Base-by-base conservation (phyloP, 1,284 basidiomycete genomes). In the Clitocybe nebularis region DNA sequence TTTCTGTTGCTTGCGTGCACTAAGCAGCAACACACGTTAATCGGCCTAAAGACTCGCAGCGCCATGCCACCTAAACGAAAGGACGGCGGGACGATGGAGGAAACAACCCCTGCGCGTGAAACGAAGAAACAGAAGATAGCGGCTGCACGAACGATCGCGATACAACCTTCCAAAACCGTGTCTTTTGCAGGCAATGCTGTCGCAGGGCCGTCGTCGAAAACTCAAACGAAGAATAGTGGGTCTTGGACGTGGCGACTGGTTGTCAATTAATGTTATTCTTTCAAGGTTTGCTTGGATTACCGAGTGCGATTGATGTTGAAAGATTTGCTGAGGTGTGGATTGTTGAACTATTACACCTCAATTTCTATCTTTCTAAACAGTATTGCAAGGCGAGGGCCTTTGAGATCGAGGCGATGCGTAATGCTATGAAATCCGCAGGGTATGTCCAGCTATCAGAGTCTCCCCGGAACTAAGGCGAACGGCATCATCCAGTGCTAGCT, bases 381-480 rank as follows among this genome's bases (percentile, higher is more conserved):
- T 7, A 24, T 40, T 21, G 25, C 4, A 48, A 94, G 90, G 79
- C 89, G 14, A 74, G 93, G 47, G 75, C 81, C 3, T 89, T 90
- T 55, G 93, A 97, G 65, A 92, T 96, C 43, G 68, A 77, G 35
- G 88, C 92, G 0, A 90, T 96, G 82, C 81, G 93, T 50, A 76
- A 72, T 17, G 84, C 90, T 0, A 93, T 95, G 72, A 81, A 87
- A 61, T 72, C 71, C 29, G 83, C 90, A 28, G 77, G 81, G 92
- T 84, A 53, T 45, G 5, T 13, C 11, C 8, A 2, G 4, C 11
- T n/a, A n/a, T n/a, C n/a, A n/a, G n/a, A n/a, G n/a, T n/a, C n/a
- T n/a, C n/a, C n/a, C n/a, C n/a, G n/a, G n/a, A n/a, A n/a, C n/a
- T n/a, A n/a, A n/a, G n/a, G n/a, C n/a, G n/a, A n/a, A n/a, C n/a